A percentile compares a stretch with the other conserved stretches of the same genome.
phyloP scores from a whole-genome alignment of 2,329 filamentous ascomycete species.

The Beauveria medogensis region DNA sequence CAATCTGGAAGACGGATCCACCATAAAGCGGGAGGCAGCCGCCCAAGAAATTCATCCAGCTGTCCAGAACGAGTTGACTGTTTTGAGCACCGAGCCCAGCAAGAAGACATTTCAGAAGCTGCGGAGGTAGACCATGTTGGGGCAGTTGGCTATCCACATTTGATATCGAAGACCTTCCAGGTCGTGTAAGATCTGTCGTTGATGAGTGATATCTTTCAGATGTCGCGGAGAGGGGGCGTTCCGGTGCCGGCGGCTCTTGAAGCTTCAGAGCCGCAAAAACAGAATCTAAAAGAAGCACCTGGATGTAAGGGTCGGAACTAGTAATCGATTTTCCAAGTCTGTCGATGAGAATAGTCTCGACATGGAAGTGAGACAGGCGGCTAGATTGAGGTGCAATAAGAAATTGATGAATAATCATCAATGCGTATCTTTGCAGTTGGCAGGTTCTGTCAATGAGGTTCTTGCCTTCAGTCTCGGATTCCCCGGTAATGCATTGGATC shows the following conservation, averaged over 20 bases:
- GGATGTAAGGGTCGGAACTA: constrained; percentile 59
- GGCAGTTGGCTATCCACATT: constrained; percentile 19
- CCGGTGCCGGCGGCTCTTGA: constrained; percentile 34
- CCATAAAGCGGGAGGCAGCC: constrained; percentile 80
- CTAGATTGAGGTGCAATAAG: constrained; percentile 55
- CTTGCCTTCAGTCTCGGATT: constrained; percentile 13
- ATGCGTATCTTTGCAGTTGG: constrained; percentile 61
- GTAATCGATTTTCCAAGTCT: constrained; percentile 54
- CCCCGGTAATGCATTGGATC: constrained; percentile 46
- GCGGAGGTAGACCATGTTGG: constrained; percentile 47
- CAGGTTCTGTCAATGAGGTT: constrained; percentile 39
- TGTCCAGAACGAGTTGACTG: constrained; percentile 74
- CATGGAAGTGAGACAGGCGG: constrained; percentile 51
- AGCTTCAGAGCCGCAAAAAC: constrained; percentile 67
- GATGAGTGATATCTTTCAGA: constrained; percentile 38
- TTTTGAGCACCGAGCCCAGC: constrained; percentile 67
- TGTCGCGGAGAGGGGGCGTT: constrained; percentile 35
- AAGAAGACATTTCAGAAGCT: constrained; percentile 77
- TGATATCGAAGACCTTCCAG: constrained; percentile 30
- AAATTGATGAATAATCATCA: constrained; percentile 63
- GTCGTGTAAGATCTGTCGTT: constrained; percentile 33
- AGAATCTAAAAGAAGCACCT: constrained; percentile 72
- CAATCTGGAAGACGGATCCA: constrained; percentile 76
- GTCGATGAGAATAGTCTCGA: constrained; percentile 65
- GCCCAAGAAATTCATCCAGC: constrained; percentile 80